Evolutionary conservation across 2,329 filamentous ascomycete genomes (phyloP), one percentile per base, ranked within the genome.

Genomic region (Microsporum ferrugineum): DNA sequence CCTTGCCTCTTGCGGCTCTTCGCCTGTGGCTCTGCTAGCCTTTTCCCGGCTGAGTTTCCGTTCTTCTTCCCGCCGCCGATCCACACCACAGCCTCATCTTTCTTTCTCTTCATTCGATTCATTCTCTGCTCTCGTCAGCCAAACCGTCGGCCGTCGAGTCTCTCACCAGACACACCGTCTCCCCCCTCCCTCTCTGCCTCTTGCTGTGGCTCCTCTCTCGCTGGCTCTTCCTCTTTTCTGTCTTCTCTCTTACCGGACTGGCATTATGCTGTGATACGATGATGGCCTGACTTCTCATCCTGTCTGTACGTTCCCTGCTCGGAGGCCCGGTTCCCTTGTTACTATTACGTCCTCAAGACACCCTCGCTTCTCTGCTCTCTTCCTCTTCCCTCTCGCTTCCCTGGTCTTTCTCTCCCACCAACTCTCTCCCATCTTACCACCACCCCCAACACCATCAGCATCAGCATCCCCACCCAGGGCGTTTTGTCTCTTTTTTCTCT

Each of bases 51-150:
- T 59, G 57, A 45, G 38, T 59, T 43, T 41, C 57, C 31, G 57
- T 59, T 12, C n/a, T 47, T 47, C 57, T 59, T 59, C 57, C 57
- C 57, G 57, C 57, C 39, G 57, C 41, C 57, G 57, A 59, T 59
- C 57, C 57, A 58, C 51, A 56, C 51, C 56, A 59, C 57, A 59
- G 57, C 57, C 57, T 59, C 57, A 59, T 59, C 41, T 59, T 59
- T 58, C 38, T 41, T 43, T 10, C 1, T 23, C 34, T 17, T 29
- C 34, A 2, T n/a, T 41, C 41, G 41, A 7, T 39, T 41, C 38
- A 12, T 41, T 14, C 14, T 39, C 38, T 39, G 2, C 39, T n/a
- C 17, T 17, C 39, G 3, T 43, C 39, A n/a, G 4, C 39, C 6
- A 6, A 10, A 14, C n/a, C 38, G 12, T 41, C 14, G 2, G 10